Evolutionary conservation across 1,284 basidiomycete species (phyloP), one percentile per base, ranked within the genome.

Genomic region (Cryptococcus neoformans): DNA sequence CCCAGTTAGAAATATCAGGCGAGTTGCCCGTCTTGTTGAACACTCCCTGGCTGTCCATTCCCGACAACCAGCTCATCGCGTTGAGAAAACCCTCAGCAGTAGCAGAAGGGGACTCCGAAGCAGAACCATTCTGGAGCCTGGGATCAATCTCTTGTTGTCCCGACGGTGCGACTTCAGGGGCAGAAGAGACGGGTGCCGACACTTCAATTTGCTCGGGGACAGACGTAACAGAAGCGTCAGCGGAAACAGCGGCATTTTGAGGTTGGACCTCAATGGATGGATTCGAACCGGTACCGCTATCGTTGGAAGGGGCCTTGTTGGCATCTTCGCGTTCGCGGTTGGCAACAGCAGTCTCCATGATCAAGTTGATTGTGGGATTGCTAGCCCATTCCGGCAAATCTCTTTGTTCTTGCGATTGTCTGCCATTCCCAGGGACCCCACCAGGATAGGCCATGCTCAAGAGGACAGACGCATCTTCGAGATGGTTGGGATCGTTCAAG

Each of bases 381-480:
- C 55, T 65, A 14, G 61, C 65, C 65, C 64, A 69, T 34, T 67
- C 67, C 1, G 67, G 62, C 2, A 67, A 59, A 38, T 62, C 61
- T 4, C 49, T 45, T 41, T 62, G 58, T 10, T 53, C 40, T 39
- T 61, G 56, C 28, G 40, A 49, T 28, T 48, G 51, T 12, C 34
- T 12, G 7, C 34, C 45, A 49, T 51, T 52, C 3, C 51, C 58
- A 8, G 70, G 68, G 1, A 72, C 63, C 14, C 67, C 69, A 11
- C 70, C 67, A 9, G 69, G 68, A 52, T 78, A 78, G 1, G 75
- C 77, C 74, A 78, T 77, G 6, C 73, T 74, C 16, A 78, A 59
- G 3, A 78, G 63, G 3, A 73, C 73, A 12, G 74, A 74, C 2
- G 77, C 77, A 51, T 78, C 74, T 60, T 78, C 77, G 14, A 78